phyloP scores from a whole-genome alignment of 2,329 filamentous ascomycete species.

The Cytospora piceicola region DNA sequence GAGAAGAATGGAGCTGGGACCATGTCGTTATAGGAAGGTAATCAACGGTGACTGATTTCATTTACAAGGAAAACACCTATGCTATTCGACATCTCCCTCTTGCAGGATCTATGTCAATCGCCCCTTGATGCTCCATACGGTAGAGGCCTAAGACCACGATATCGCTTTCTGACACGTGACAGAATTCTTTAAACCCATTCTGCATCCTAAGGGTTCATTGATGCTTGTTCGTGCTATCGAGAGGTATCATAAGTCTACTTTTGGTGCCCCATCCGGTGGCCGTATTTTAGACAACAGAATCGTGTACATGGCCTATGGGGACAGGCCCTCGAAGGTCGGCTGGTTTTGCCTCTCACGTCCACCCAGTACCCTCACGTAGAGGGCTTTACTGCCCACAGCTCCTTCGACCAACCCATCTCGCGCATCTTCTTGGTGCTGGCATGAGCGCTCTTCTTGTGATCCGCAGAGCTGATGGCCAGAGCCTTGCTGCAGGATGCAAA shows the following conservation, averaged over 20 bases:
- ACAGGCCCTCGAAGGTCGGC: not conserved
- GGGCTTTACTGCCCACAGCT: conserved; percentile 63
- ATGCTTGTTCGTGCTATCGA: conserved; percentile 9
- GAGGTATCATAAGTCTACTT: conserved; percentile 26
- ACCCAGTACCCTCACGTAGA: conserved; percentile 27
- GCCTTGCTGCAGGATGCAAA: conserved; percentile 80
- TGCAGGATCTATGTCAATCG: too few relatives aligned
- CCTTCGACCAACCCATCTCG: conserved; percentile 65
- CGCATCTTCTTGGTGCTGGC: conserved; percentile 62
- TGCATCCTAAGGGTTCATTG: not conserved
- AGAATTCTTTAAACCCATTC: not conserved
- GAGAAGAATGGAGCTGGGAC: too few relatives aligned
- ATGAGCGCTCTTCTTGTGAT: conserved; percentile 53
- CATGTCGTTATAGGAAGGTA: too few relatives aligned
- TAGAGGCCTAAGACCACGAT: not conserved
- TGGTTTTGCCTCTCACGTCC: too few relatives aligned
- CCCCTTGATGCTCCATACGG: not conserved
- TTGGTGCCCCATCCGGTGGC: conserved; percentile 8
- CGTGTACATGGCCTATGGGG: conserved; percentile 1
- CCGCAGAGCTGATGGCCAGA: conserved; percentile 60
- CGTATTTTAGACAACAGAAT: conserved; percentile 14
- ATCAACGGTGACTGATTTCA: too few relatives aligned
- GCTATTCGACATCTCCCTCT: too few relatives aligned
- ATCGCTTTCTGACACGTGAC: not conserved
- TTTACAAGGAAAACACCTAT: too few relatives aligned